Evolutionary conservation across 768 basidiomycete genomes (phyloP).

Genomic region (Mycena epipterygia): DNA sequence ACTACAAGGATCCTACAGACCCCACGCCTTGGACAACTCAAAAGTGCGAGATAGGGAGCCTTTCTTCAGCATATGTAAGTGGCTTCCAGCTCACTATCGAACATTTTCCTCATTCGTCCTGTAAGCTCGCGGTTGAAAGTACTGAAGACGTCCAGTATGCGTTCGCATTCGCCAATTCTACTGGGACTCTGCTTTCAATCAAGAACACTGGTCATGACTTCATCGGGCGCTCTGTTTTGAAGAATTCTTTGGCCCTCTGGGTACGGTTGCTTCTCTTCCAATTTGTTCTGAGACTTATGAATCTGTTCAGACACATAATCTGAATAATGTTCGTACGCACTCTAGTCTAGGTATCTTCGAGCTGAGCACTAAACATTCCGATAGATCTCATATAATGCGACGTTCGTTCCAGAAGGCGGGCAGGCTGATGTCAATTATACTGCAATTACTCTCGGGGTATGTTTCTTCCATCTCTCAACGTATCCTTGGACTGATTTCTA

Average conservation of each 20-base stretch:
- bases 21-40: conserved; percentile 24
- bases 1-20: conserved; percentile 21
- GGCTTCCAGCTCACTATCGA: conserved; percentile 5
- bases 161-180: conserved; percentile 10
- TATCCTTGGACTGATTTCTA: conserved; percentile 1
- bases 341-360: conserved; percentile 3
- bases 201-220: conserved; percentile 29
- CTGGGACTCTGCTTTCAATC: conserved; percentile 18
- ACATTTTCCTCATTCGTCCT: conserved; percentile 4
- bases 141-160: conserved; percentile 12
- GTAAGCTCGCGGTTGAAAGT: conserved; percentile 19
- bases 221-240: conserved; percentile 13
- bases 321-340: conserved; percentile 13
- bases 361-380: conserved; percentile 9
- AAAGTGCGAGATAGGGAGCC: conserved; percentile 19
- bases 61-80: conserved; percentile 27
- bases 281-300: not conserved
- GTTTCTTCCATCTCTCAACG: not conserved
- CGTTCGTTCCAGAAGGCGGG: conserved; percentile 22
- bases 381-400: conserved; percentile 19
- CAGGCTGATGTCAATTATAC: conserved; percentile 13
- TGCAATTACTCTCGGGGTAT: conserved; percentile 23
- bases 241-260: conserved; percentile 22
- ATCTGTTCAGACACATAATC: conserved; percentile 22
- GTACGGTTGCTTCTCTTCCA: not conserved